A percentile compares a stretch with the other conserved stretches of the same genome.
phyloP scores from a whole-genome alignment of 2,329 filamentous ascomycete species.

The Fusarium secorum region DNA sequence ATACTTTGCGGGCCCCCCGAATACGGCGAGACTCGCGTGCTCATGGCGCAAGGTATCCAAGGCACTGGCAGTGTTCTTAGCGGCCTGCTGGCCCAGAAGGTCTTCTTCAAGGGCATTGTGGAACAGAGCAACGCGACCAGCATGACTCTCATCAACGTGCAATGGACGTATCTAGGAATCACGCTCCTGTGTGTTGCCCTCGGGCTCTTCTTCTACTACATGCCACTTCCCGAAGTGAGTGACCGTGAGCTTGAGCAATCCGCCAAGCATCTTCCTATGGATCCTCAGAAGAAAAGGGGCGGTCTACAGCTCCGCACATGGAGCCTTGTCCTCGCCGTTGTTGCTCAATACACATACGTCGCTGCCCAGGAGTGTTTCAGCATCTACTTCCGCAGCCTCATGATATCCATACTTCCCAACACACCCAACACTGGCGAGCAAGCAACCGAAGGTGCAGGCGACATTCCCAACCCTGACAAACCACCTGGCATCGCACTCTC shows the following conservation, averaged over 20 bases:
- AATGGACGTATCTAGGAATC: constrained; percentile 87
- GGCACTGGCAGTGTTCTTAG: constrained; percentile 77
- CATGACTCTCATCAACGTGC: constrained; percentile 72
- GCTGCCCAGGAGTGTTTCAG: constrained; percentile 74
- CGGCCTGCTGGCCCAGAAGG: constrained; percentile 74
- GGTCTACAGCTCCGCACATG: constrained; percentile 63
- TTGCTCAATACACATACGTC: constrained; percentile 82
- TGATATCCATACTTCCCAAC: constrained; percentile 52
- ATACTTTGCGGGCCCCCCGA: constrained; percentile 75
- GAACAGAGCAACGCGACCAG: constrained; percentile 39
- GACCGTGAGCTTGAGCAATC: constrained; percentile 63
- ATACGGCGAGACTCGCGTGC: constrained; percentile 77
- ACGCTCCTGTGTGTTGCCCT: constrained; percentile 76
- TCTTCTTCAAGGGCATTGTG: constrained; percentile 72
- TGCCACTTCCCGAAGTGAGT: constrained; percentile 69
- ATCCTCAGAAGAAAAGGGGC: constrained; percentile 58
- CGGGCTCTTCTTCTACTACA: constrained; percentile 73
- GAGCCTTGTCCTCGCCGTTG: constrained; percentile 72
- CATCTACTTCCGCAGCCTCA: constrained; percentile 65
- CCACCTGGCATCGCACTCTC: constrained; percentile 60
- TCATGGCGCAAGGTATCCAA: constrained; percentile 79
- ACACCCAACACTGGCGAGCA: constrained; percentile 30
- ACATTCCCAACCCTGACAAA: constrained; percentile 45
- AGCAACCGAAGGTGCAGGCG: constrained; percentile 33
- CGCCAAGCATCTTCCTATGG: constrained; percentile 57